These are phyloP conservation scores for Hortiboletus flavorubellus DNA, from an alignment of 768 basidiomycete genomes.

Conservation along the genomic window DNA sequence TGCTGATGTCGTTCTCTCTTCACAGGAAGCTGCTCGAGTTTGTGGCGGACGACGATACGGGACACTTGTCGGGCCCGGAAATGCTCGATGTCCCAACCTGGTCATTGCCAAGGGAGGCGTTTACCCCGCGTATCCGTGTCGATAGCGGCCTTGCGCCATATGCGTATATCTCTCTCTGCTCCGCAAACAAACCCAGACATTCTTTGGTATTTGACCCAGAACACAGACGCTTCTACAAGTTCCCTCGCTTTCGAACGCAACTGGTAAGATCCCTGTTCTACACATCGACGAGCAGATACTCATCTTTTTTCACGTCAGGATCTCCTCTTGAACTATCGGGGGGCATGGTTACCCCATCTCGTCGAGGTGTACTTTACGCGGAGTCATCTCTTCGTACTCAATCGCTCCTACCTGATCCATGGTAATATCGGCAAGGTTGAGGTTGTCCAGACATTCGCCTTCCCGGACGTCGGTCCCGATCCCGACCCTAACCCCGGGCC, in stretches of 20 bases:
- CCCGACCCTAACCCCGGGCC: not conserved
- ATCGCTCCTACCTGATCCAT: conserved; percentile 12
- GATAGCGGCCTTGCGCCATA: conserved; percentile 11
- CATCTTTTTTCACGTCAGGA: not conserved
- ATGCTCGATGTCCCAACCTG: conserved; percentile 14
- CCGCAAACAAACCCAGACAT: conserved; percentile 8
- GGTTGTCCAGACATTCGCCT: conserved; percentile 20
- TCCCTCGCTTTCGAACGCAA: conserved; percentile 17
- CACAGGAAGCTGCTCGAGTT: conserved; percentile 19
- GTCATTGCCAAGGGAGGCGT: conserved; percentile 9
- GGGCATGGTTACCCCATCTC: conserved; percentile 19
- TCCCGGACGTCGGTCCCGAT: conserved; percentile 10
- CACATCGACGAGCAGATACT: not conserved
- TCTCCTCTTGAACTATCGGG: conserved; percentile 14
- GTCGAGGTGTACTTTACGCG: conserved; percentile 14
- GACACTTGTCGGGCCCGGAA: conserved; percentile 7
- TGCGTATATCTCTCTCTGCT: conserved; percentile 13
- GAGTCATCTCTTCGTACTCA: conserved; percentile 18
- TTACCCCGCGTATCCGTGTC: conserved; percentile 11
- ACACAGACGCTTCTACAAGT: conserved; percentile 19
- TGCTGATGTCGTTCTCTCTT: not conserved
- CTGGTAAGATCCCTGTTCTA: conserved; percentile 1
- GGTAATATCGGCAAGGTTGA: conserved; percentile 7
- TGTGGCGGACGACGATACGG: conserved; percentile 17
- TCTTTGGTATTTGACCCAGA: conserved; percentile 15